A percentile compares a stretch with the other conserved stretches of the same genome.
These are phyloP conservation scores for Aspergillus sp. DNA, from an alignment of 2,329 filamentous ascomycete species.

Conservation along the genomic window DNA sequence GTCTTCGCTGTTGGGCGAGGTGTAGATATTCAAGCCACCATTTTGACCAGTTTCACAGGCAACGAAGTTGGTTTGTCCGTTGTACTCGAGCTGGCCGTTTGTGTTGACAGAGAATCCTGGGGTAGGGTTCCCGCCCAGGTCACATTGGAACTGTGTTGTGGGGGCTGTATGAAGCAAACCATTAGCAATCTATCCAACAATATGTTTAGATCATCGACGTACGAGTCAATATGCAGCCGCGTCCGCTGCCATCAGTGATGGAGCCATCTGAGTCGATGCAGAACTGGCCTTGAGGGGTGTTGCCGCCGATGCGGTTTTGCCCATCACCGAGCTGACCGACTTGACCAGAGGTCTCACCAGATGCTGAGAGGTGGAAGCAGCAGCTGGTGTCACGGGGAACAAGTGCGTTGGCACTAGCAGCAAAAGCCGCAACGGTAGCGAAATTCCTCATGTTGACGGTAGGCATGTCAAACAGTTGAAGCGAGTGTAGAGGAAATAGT, in stretches of 20 bases:
- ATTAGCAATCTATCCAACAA: conserved; percentile 10
- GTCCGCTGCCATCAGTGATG: conserved; percentile 56
- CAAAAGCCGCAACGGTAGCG: conserved; percentile 38
- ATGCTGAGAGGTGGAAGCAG: conserved; percentile 55
- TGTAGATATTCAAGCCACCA: conserved; percentile 44
- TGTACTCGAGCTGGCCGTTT: conserved; percentile 53
- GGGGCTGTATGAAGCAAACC: conserved; percentile 41
- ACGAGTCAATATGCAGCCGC: conserved; percentile 66
- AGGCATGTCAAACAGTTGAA: not conserved
- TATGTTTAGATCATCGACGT: conserved; percentile 24
- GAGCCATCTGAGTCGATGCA: conserved; percentile 54
- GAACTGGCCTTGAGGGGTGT: conserved; percentile 50
- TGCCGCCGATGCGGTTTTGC: conserved; percentile 59
- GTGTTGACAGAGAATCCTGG: conserved; percentile 58
- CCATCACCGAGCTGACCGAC: conserved; percentile 63
- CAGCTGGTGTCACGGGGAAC: conserved; percentile 43
- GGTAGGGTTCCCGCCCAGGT: conserved; percentile 52
- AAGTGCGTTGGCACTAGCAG: conserved; percentile 45
- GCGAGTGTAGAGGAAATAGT: conserved; percentile 14
- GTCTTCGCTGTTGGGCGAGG: conserved; percentile 27
- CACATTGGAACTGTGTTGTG: conserved; percentile 63
- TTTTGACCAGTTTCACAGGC: conserved; percentile 57
- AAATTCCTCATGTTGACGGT: conserved; percentile 39
- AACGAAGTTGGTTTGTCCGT: conserved; percentile 56
- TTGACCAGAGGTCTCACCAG: conserved; percentile 51